phyloP scores from a whole-genome alignment of 2,329 filamentous ascomycete genomes.

The Colletotrichum sp. region DNA sequence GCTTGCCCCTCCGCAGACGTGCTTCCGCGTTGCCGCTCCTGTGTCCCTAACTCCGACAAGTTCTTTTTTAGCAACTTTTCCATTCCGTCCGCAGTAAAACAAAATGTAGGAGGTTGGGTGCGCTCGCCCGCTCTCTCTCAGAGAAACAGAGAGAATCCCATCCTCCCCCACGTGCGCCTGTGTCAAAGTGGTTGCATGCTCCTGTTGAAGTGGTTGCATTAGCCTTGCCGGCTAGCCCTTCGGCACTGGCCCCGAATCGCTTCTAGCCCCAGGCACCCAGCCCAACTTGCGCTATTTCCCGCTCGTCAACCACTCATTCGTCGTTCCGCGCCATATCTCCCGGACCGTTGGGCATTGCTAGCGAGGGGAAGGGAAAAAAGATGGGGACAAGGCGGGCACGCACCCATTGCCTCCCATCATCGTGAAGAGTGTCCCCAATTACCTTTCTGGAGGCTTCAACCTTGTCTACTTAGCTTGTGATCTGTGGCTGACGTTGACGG shows the following conservation, averaged over 20 bases:
- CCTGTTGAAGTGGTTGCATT: conserved; percentile 15
- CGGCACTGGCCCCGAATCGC: conserved; percentile 9
- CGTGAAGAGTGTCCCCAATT: not conserved
- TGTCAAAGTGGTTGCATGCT: conserved; percentile 15
- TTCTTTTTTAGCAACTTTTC: not conserved
- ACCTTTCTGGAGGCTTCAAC: not conserved
- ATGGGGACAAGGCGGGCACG: not conserved
- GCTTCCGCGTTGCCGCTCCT: not conserved
- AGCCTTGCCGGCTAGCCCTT: conserved; percentile 11
- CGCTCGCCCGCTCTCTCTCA: not conserved
- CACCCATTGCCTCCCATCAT: not conserved
- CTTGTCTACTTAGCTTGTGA: not conserved
- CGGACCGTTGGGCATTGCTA: not conserved
- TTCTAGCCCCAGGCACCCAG: not conserved
- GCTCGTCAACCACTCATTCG: not conserved
- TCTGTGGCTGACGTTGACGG: conserved; percentile 17
- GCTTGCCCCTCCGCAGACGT: not conserved
- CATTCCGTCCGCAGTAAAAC: not conserved
- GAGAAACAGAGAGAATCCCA: not conserved
- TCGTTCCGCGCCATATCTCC: not conserved
- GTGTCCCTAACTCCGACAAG: not conserved
- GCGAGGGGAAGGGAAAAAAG: not conserved
- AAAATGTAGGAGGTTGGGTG: not conserved
- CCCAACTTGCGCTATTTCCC: not conserved
- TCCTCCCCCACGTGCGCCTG: conserved; percentile 8